Percentiles rank a stretch among this genome's conserved stretches.
Conservation (phyloP, 208 protist species). For the Balamuthia mandrillaris region DNA sequence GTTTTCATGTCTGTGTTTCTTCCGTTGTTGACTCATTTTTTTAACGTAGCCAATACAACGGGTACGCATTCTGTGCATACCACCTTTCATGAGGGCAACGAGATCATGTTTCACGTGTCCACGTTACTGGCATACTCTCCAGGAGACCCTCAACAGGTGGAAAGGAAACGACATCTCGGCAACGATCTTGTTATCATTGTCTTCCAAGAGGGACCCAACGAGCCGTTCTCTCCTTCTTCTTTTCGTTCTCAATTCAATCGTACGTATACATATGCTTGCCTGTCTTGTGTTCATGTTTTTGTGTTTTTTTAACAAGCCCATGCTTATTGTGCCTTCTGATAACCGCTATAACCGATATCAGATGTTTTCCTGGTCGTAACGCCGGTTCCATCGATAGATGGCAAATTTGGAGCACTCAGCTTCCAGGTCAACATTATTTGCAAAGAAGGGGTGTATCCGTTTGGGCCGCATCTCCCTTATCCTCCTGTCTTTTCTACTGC, state of each 20-base stretch:
- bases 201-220: no score
- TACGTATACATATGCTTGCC: no score
- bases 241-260: no score
- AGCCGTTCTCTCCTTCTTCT: no score
- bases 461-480: constrained; percentile 7
- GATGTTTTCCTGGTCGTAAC: no score
- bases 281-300: no score
- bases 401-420: neutral
- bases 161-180: constrained; percentile 55
- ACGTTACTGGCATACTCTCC: constrained; percentile 43
- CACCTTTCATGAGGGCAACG: neutral
- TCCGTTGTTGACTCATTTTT: neutral
- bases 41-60: neutral
- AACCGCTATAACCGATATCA: no score
- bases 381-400: neutral
- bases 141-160: constrained; percentile 44
- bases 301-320: no score
- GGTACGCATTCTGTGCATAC: constrained; percentile 32
- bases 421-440: constrained; percentile 16
- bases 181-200: constrained; percentile 53
- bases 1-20: neutral
- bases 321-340: no score
- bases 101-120: constrained; percentile 38
- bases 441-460: constrained; percentile 17
- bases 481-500: neutral